Evolutionary conservation across 768 basidiomycete genomes (phyloP).

Genomic region (Austroboletus eburneus): DNA sequence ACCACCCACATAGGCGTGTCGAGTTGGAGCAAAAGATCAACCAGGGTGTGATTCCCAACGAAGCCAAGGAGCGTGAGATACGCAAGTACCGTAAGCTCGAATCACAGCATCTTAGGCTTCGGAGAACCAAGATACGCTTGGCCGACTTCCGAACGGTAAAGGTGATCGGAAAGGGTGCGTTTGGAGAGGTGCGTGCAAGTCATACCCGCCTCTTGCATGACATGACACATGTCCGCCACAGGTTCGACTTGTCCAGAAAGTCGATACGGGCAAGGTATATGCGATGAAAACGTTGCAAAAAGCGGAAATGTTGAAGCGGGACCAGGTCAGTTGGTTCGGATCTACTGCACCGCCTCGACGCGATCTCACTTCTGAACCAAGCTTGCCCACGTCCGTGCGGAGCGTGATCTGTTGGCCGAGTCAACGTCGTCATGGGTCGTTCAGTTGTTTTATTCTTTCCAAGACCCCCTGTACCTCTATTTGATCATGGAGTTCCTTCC

Average conservation of each 20-base stretch:
- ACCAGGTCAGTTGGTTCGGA: slow-evolving; percentile 63
- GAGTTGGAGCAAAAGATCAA: slow-evolving; percentile 83
- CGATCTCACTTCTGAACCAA: slow-evolving; percentile 30
- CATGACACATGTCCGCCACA: slow-evolving; percentile 26
- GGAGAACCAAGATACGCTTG: slow-evolving; percentile 89
- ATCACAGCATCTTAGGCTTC: slow-evolving; percentile 84
- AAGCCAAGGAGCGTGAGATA: slow-evolving; percentile 87
- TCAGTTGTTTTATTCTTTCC: slow-evolving; percentile 97
- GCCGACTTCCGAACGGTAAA: slow-evolving; percentile 95
- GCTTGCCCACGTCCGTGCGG: slow-evolving; percentile 97
- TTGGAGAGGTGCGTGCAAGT: slow-evolving; percentile 75
- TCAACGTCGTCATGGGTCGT: slow-evolving; percentile 98
- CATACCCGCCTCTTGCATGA: not conserved
- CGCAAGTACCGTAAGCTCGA: slow-evolving; percentile 83
- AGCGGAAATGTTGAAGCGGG: slow-evolving; percentile 98
- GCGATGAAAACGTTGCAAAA: slow-evolving; percentile 99
- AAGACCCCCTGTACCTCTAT: slow-evolving; percentile 93
- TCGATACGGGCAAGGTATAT: slow-evolving; percentile 96
- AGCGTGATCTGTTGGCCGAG: slow-evolving; percentile 94
- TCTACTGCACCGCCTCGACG: not conserved
- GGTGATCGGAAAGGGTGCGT: slow-evolving; percentile 98
- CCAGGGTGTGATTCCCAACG: slow-evolving; percentile 66
- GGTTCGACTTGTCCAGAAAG: slow-evolving; percentile 95
- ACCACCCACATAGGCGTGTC: slow-evolving; percentile 56
- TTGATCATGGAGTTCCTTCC: slow-evolving; percentile 92